A percentile compares a stretch with the other conserved stretches of the same genome.
Conservation (phyloP, 164 flowering plant genomes). For the Warburgia ugandensis region DNA sequence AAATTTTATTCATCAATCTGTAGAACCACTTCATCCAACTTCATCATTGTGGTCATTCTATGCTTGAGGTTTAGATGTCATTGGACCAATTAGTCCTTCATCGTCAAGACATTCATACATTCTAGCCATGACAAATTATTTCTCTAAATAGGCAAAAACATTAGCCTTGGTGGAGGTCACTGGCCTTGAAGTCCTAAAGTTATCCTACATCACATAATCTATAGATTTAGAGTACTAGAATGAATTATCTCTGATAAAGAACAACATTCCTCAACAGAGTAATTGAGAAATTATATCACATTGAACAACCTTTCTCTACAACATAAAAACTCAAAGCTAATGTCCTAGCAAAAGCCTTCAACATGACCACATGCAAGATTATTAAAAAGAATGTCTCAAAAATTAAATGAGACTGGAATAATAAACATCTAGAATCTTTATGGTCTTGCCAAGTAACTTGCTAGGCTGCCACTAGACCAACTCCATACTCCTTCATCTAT, state of each 20-base stretch:
- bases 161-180: neutral
- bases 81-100: neutral
- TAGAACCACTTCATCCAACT: neutral
- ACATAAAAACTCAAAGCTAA: too few relatives aligned
- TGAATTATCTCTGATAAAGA: neutral
- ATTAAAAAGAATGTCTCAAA: neutral
- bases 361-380: neutral
- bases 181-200: neutral
- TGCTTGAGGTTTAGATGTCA: neutral
- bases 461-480: neutral
- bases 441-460: neutral
- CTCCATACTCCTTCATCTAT: slow-evolving; percentile 1
- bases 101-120: neutral
- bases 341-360: neutral
- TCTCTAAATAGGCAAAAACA: too few relatives aligned
- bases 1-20: neutral
- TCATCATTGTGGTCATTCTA: too few relatives aligned
- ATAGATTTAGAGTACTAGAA: neutral
- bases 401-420: neutral
- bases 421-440: neutral
- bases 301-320: neutral
- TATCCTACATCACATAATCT: neutral
- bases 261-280: neutral
- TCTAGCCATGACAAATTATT: too few relatives aligned
- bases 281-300: neutral